These are phyloP conservation scores for Cyclostephanos invisitatus DNA, from an alignment of 108 stramenopile genomes.

Conservation along the genomic window DNA sequence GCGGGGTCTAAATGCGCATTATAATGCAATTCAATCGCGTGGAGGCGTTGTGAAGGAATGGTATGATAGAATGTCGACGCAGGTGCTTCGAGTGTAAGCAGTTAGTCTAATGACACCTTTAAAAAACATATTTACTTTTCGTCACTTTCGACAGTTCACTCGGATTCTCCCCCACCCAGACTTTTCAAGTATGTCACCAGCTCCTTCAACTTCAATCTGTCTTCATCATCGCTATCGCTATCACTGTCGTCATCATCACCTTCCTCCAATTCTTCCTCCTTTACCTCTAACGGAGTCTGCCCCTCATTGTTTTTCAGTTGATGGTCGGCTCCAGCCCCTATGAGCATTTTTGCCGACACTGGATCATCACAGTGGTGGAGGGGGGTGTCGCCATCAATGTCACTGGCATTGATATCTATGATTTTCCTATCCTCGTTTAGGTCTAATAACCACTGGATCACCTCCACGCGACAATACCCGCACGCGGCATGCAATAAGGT, in stretches of 20 bases:
- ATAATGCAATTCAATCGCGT: constrained; percentile 39
- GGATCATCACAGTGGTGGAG: constrained; percentile 59
- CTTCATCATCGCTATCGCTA: constrained; percentile 48
- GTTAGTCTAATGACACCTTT: constrained; percentile 4
- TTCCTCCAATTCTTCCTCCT: constrained; percentile 45
- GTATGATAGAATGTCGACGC: constrained; percentile 53
- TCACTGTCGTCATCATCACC: constrained; percentile 44
- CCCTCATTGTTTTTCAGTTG: constrained; percentile 41
- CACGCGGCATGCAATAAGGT: constrained; percentile 44
- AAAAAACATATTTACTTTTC: neutral
- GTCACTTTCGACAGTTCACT: too few species aligned
- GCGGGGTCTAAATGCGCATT: constrained; percentile 61
- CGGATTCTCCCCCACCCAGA: constrained; percentile 7
- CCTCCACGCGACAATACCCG: constrained; percentile 45
- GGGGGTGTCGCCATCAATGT: constrained; percentile 61
- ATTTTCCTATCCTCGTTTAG: constrained; percentile 20
- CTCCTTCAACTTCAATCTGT: constrained; percentile 46
- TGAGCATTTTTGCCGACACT: constrained; percentile 45
- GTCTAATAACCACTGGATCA: constrained; percentile 45
- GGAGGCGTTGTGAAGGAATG: constrained; percentile 46
- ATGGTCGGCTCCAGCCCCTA: constrained; percentile 49
- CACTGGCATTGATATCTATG: constrained; percentile 48
- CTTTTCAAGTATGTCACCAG: constrained; percentile 39
- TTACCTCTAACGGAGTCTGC: constrained; percentile 43
- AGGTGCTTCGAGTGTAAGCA: constrained; percentile 21